Evolutionary conservation across 2,329 filamentous ascomycete genomes (phyloP).

Genomic region (Colletotrichum liriopes): DNA sequence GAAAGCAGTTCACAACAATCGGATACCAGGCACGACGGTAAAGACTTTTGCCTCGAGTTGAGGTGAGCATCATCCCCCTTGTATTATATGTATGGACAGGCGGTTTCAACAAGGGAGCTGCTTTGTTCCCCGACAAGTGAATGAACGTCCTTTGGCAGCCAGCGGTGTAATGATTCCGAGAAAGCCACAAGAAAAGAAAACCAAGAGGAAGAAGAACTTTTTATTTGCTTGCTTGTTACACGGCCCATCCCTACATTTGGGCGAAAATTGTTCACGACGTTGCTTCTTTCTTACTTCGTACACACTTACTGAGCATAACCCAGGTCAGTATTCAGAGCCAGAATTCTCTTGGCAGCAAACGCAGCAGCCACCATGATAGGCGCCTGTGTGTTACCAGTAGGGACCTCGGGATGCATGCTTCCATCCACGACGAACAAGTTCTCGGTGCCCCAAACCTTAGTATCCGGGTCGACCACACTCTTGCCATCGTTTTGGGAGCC

Average conservation of each 20-base stretch:
- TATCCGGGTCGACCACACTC: slow-evolving; percentile 52
- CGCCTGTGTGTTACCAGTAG: slow-evolving; percentile 42
- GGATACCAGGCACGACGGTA: too few relatives aligned
- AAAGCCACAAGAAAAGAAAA: neutral
- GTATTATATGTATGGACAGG: too few relatives aligned
- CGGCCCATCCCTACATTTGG: neutral
- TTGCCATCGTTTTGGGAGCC: slow-evolving; percentile 50
- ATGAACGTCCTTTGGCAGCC: neutral
- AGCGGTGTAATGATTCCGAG: neutral
- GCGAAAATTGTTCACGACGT: too few relatives aligned
- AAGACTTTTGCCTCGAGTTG: neutral
- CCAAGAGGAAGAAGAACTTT: neutral
- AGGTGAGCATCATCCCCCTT: too few relatives aligned
- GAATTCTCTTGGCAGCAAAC: slow-evolving; percentile 38
- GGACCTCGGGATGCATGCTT: slow-evolving; percentile 54
- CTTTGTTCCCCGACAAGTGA: too few relatives aligned
- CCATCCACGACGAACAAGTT: slow-evolving; percentile 52
- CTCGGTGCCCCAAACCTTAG: slow-evolving; percentile 51
- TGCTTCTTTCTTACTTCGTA: neutral
- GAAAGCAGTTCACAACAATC: too few relatives aligned
- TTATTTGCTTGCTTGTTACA: neutral
- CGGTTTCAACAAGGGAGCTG: too few relatives aligned
- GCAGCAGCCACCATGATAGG: slow-evolving; percentile 42
- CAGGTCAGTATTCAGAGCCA: neutral
- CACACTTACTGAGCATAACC: neutral